Conservation (phyloP, 1,139 yeast genomes). For the Hemisphaericaspora lyxosophila region DNA sequence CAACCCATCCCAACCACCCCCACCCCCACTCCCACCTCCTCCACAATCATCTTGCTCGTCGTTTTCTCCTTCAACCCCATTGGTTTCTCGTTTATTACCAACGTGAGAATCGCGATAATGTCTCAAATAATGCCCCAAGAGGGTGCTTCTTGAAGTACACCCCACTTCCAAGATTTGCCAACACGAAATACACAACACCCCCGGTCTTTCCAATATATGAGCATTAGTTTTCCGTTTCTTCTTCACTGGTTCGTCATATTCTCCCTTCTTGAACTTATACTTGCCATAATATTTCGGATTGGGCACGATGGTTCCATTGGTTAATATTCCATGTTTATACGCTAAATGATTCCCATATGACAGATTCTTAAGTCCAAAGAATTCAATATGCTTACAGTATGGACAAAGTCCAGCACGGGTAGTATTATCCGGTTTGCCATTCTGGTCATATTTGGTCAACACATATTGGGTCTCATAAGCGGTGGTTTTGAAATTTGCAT, state of each 20-base stretch:
- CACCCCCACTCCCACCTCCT: not conserved
- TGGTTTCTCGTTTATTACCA: conserved; percentile 13
- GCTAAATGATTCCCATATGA: conserved; percentile 35
- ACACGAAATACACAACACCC: conserved; percentile 19
- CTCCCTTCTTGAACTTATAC: conserved; percentile 15
- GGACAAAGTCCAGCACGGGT: conserved; percentile 32
- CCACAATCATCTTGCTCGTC: not conserved
- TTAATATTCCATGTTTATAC: conserved; percentile 35
- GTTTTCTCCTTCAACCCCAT: conserved; percentile 1
- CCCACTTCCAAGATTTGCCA: conserved; percentile 20
- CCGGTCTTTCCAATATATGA: conserved; percentile 19
- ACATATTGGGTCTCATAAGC: conserved; percentile 16
- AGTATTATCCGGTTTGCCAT: conserved; percentile 15
- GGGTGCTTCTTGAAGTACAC: conserved; percentile 17
- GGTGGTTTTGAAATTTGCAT: conserved; percentile 15
- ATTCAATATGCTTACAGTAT: conserved; percentile 29
- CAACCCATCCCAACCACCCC: not conserved
- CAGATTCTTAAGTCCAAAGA: conserved; percentile 34
- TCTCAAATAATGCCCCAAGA: conserved; percentile 16
- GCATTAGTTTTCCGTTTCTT: conserved; percentile 19
- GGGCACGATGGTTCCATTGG: conserved; percentile 28
- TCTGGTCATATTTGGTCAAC: conserved; percentile 12
- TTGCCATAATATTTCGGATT: conserved; percentile 16
- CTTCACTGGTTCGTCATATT: conserved; percentile 16
- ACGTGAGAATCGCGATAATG: conserved; percentile 18